These are phyloP conservation scores for Sarocladium kiliense DNA, from an alignment of 2,329 filamentous ascomycete species.

Conservation along the genomic window DNA sequence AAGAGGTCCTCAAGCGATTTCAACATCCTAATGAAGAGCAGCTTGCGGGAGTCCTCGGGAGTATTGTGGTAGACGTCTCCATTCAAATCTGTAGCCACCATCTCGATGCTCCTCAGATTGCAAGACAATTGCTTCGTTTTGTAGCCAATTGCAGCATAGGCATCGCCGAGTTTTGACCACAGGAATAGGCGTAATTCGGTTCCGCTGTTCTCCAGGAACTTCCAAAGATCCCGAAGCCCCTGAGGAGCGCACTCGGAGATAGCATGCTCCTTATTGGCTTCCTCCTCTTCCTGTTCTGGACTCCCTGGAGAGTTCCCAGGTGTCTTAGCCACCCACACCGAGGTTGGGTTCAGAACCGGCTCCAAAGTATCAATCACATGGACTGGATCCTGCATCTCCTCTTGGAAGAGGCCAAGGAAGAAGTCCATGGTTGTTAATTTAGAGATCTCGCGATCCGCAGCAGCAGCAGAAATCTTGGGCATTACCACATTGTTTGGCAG, in stretches of 20 bases:
- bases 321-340: slow-evolving; percentile 36
- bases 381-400: slow-evolving; percentile 74
- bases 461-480: slow-evolving; percentile 76
- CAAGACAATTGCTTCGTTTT: slow-evolving; percentile 85
- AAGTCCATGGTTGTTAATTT: slow-evolving; percentile 95
- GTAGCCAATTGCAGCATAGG: slow-evolving; percentile 81
- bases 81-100: slow-evolving; percentile 61
- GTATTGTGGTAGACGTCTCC: slow-evolving; percentile 59
- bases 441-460: slow-evolving; percentile 84
- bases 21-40: slow-evolving; percentile 68
- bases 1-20: slow-evolving; percentile 76
- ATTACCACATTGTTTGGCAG: slow-evolving; percentile 85
- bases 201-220: slow-evolving; percentile 76
- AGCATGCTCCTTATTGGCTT: slow-evolving; percentile 23
- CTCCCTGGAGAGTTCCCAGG: slow-evolving; percentile 1
- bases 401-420: slow-evolving; percentile 83
- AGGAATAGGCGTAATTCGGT: slow-evolving; percentile 80
- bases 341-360: slow-evolving; percentile 75
- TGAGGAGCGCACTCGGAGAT: slow-evolving; percentile 49
- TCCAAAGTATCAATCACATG: slow-evolving; percentile 87
- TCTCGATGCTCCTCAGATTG: slow-evolving; percentile 77
- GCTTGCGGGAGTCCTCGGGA: slow-evolving; percentile 58
- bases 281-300: slow-evolving; percentile 12
- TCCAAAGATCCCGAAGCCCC: slow-evolving; percentile 71
- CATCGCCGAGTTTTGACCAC: slow-evolving; percentile 86